Evolutionary conservation across 371 early-diverging fungal species (phyloP).

Genomic region (Rhizomucor miehei): DNA sequence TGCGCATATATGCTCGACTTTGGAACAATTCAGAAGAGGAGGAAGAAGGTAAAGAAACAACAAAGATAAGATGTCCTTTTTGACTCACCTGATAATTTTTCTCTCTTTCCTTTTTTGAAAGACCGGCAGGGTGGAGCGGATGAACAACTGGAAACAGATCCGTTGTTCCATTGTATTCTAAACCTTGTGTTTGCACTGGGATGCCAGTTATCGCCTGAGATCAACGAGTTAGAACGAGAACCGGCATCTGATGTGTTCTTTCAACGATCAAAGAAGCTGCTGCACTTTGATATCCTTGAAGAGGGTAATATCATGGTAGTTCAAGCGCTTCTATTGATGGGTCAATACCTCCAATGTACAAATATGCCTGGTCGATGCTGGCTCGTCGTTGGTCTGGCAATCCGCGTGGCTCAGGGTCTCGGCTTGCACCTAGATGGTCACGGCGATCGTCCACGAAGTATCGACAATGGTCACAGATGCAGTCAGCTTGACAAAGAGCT

Average conservation of each 20-base stretch:
- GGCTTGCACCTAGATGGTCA: conserved; percentile 21
- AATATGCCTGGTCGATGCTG: conserved; percentile 26
- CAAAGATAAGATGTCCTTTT: neutral
- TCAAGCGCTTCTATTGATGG: conserved; percentile 26
- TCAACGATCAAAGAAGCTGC: conserved; percentile 22
- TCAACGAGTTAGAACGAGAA: conserved; percentile 19
- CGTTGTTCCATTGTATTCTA: conserved; percentile 24
- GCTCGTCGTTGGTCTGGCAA: conserved; percentile 25
- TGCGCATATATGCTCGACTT: conserved; percentile 17
- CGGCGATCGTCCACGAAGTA: conserved; percentile 6
- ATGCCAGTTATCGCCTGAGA: conserved; percentile 26
- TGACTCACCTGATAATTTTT: neutral
- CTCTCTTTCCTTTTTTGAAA: neutral
- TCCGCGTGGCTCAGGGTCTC: conserved; percentile 22
- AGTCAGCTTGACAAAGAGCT: conserved; percentile 17
- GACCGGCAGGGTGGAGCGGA: conserved; percentile 4
- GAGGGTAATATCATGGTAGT: conserved; percentile 25
- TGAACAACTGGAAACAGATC: conserved; percentile 22
- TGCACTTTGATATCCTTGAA: conserved; percentile 26
- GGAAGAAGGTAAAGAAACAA: neutral
- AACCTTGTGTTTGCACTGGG: conserved; percentile 29
- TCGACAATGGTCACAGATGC: neutral
- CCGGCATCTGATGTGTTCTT: conserved; percentile 23
- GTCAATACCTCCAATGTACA: conserved; percentile 28
- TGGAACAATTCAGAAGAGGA: conserved; percentile 17